Evolutionary conservation across 306 rosid genomes (phyloP).

Genomic region (Lathyrus aphaca): DNA sequence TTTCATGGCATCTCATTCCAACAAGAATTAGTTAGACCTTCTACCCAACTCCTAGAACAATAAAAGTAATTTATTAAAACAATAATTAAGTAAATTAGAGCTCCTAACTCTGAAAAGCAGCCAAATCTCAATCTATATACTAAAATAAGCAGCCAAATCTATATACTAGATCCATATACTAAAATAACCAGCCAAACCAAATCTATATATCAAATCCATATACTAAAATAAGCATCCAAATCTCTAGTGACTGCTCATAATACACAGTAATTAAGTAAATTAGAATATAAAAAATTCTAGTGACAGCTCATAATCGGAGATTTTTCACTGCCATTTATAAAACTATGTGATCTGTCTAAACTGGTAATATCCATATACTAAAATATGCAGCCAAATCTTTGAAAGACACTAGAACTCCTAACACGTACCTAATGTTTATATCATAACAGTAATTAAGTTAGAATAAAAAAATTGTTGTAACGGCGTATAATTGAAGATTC

Average conservation of each 20-base stretch:
- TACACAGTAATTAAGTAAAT: too few relatives aligned
- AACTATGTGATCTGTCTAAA: neutral
- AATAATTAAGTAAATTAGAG: too few relatives aligned
- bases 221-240: too few relatives aligned
- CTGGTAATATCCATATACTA: slow-evolving; percentile 2
- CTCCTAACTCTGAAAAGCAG: too few relatives aligned
- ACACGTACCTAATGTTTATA: neutral
- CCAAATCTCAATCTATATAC: neutral
- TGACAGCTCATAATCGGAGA: too few relatives aligned
- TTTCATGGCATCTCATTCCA: neutral
- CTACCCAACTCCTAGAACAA: neutral
- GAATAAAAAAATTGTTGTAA: neutral
- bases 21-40: neutral
- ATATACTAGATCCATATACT: neutral
- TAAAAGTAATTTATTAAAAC: neutral
- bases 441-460: neutral
- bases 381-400: slow-evolving; percentile 6
- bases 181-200: too few relatives aligned
- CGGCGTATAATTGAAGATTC: neutral
- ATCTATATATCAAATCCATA: neutral
- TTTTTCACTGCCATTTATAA: neutral
- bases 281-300: too few relatives aligned
- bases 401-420: neutral
- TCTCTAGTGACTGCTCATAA: too few relatives aligned
- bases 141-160: slow-evolving; percentile 3